Evolutionary conservation across 2,329 filamentous ascomycete species (phyloP), one percentile per base, ranked within the genome.

Genomic region (Scleromitrula shiraiana): DNA sequence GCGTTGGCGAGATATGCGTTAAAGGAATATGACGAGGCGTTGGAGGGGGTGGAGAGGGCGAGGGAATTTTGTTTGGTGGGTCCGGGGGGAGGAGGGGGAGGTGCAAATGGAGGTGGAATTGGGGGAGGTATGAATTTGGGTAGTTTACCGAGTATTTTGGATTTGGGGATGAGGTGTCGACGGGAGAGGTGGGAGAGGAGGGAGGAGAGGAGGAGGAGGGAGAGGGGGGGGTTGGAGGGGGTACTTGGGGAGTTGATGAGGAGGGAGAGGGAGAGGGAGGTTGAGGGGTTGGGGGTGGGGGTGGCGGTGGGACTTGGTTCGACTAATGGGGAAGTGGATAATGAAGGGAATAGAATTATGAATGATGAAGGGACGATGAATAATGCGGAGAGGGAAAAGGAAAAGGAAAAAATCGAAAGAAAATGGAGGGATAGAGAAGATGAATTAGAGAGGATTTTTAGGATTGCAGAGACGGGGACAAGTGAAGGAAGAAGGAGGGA

Each of bases 181-280:
- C 91, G 91, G 66, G 82, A 83, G 54, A 80, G 86, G 32, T 97
- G 93, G 88, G 85, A 91, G 29, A 75, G 79, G 9, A 72, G 73
- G 55, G 91, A 97, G 64, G 72, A 71, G 47, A 70, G 73, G 29
- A 72, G 85, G 1, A 60, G 72, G 20, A 72, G 78, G 12, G 72
- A 79, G 53, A 71, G 74, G 17, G 70, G 67, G 5, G 74, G 76
- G 26, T 67, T 90, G 2, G 76, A 88, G 59, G 65, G 63, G 2
- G 77, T 88, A 50, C 64, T 85, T 29, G 65, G 83, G 26, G 68
- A 66, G 0, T 57, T 76, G 32, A 61, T 87, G 45, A 65, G 58
- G 8, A 72, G 76, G 46, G 68, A 70, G 17, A 60, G 65, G 63
- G 69, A 4, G 55, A 56, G 8, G 39, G 12, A 26, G 68, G 76